phyloP scores from a whole-genome alignment of 306 rosid genomes.

The Ammopiptanthus mongolicus region DNA sequence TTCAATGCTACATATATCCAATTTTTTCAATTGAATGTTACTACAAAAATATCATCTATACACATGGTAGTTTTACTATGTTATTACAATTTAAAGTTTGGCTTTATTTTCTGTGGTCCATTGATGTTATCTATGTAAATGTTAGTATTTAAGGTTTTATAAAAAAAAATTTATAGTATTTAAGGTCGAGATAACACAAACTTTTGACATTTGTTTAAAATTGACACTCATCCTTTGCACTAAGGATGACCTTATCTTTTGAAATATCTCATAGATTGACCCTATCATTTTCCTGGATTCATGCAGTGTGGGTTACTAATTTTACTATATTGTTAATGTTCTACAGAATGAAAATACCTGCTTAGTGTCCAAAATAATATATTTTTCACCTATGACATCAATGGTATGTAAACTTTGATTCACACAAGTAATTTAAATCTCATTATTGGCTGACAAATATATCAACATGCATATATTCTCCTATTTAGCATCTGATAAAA shows the following conservation, averaged over 20 bases:
- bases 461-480: neutral
- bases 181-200: too few species aligned
- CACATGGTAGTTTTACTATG: too few species aligned
- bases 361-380: neutral
- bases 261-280: too few species aligned
- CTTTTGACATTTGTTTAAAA: too few species aligned
- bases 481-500: neutral
- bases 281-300: too few species aligned
- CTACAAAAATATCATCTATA: too few species aligned
- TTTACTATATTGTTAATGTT: neutral
- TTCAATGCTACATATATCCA: too few species aligned
- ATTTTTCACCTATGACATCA: too few species aligned
- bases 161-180: too few species aligned
- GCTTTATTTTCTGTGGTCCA: neutral
- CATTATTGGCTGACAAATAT: neutral
- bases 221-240: too few species aligned
- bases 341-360: neutral
- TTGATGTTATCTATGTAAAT: neutral
- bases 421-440: neutral
- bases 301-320: neutral
- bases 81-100: neutral
- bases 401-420: neutral
- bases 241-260: too few species aligned
- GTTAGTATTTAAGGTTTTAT: neutral
- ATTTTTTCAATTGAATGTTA: too few species aligned